Base-by-base conservation (phyloP, 176 grass and related monocot genomes). In the Aegilops speltoides region DNA sequence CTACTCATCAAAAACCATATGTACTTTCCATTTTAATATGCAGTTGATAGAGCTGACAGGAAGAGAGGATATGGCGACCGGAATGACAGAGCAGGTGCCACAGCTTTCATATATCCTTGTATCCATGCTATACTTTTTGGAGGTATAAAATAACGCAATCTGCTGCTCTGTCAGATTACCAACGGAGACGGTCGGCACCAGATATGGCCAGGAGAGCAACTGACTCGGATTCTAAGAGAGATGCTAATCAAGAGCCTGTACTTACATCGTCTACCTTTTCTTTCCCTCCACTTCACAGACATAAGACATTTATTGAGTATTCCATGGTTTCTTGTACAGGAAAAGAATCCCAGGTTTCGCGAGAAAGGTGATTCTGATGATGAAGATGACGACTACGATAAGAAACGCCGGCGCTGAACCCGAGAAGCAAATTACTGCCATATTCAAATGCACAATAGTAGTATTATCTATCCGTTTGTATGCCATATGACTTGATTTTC, bases 291-390 rank as follows among this genome's bases (percentile, higher is more conserved):
- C 36, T 41, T 38, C 5, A n/a, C 10, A 76, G 11, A 22, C n/a
- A 60, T 5, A 3, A 78, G 31, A 63, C 46, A 57, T 26, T 78
- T 38, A 88, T 25, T 4, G 41, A 64, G 20, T 25, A 14, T 38
- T 16, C 15, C 8, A 41, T 13, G 15, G 7, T 56, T 81, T 52
- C 31, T 67, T 92, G 54, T 86, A 12, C 68, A 96, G 97, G 97
- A 96, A 76, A 99, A 93, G 78, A 96, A 99, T 83, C 92, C 97
- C 48, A 90, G 93, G 31, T 99, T 99, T 26, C 88, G 93, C 54
- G 96, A 96, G 88, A 96, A 84, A 67, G 96, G 90, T n/a, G 94
- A 92, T 75, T 93, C 96, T 24, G 96, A 98, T 46, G 94, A 95
- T 3, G 91, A 93, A 4, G 94, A 98, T 0, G 93, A 96, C 7